These are phyloP conservation scores for Trifolium pratense DNA, from an alignment of 306 rosid genomes.

Conservation along the genomic window DNA sequence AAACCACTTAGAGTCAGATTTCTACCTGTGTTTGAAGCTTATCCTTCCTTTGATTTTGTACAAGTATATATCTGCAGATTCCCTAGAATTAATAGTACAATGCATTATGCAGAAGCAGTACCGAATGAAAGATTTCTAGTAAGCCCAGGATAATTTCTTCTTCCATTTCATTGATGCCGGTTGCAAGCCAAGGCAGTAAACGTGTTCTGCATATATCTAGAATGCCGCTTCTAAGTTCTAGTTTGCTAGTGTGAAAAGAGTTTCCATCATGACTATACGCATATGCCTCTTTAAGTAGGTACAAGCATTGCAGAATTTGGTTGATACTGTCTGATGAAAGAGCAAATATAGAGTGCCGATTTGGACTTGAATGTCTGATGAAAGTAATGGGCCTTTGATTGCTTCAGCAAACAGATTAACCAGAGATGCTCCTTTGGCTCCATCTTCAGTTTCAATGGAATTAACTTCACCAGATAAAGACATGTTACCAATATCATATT, in stretches of 20 bases:
- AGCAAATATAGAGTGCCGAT: conserved; percentile 70
- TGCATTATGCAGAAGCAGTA: conserved; percentile 72
- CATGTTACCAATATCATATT: conserved; percentile 49
- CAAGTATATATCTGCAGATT: conserved; percentile 12
- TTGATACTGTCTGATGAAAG: conserved; percentile 60
- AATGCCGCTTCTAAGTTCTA: conserved; percentile 55
- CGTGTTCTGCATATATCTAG: conserved; percentile 60
- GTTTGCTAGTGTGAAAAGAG: conserved; percentile 43
- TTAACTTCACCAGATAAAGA: conserved; percentile 50
- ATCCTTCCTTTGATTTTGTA: too few species aligned
- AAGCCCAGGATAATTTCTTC: conserved; percentile 76
- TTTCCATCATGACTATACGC: conserved; percentile 60
- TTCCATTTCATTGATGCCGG: conserved; percentile 64
- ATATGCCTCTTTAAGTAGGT: conserved; percentile 84
- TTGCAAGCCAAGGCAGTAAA: conserved; percentile 80
- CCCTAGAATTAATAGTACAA: conserved; percentile 46
- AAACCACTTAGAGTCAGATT: too few species aligned
- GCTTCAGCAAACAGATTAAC: conserved; percentile 79
- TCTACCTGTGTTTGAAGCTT: too few species aligned
- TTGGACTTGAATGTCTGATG: conserved; percentile 82
- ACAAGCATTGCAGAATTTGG: conserved; percentile 70
- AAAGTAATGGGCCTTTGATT: conserved; percentile 89
- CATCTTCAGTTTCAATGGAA: conserved; percentile 48
- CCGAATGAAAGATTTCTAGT: conserved; percentile 75
- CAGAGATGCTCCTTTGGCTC: conserved; percentile 54